phyloP scores from a whole-genome alignment of 192 early-diverging fungal genomes.

The Umbelopsis sp. region DNA sequence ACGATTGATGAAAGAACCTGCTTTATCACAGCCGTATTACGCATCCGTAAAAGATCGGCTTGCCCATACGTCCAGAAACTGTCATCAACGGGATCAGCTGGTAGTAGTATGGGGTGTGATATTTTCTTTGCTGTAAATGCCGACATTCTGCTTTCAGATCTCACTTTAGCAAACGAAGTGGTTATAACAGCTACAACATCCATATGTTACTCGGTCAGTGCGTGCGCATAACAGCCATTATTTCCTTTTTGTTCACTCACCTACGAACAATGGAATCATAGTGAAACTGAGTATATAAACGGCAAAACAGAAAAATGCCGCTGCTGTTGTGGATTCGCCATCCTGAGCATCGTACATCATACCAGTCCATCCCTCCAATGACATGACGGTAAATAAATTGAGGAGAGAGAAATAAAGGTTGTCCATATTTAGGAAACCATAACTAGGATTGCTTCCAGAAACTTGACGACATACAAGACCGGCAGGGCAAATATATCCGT shows the following conservation, averaged over 20 bases:
- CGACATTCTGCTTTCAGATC: slow-evolving; percentile 45
- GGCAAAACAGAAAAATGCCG: slow-evolving; percentile 52
- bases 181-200: slow-evolving; percentile 53
- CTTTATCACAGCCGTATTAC: neutral
- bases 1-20: slow-evolving; percentile 14
- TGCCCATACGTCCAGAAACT: slow-evolving; percentile 26
- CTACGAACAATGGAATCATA: slow-evolving; percentile 51
- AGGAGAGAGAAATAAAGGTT: slow-evolving; percentile 50
- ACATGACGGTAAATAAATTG: slow-evolving; percentile 48
- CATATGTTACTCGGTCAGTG: neutral
- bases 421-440: slow-evolving; percentile 49
- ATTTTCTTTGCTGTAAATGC: slow-evolving; percentile 50
- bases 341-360: slow-evolving; percentile 57
- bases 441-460: slow-evolving; percentile 15
- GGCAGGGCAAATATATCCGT: slow-evolving; percentile 48
- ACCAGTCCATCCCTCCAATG: slow-evolving; percentile 53
- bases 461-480: slow-evolving; percentile 47
- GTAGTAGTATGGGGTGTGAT: slow-evolving; percentile 11
- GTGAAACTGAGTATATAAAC: slow-evolving; percentile 53
- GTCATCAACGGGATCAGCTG: neutral
- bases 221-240: too few species aligned
- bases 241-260: neutral
- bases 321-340: slow-evolving; percentile 41
- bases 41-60: neutral
- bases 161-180: slow-evolving; percentile 53